Evolutionary conservation across 352 stramenopile species (phyloP), one percentile per base, ranked within the genome.

Genomic region (Globisporangium nagaii): DNA sequence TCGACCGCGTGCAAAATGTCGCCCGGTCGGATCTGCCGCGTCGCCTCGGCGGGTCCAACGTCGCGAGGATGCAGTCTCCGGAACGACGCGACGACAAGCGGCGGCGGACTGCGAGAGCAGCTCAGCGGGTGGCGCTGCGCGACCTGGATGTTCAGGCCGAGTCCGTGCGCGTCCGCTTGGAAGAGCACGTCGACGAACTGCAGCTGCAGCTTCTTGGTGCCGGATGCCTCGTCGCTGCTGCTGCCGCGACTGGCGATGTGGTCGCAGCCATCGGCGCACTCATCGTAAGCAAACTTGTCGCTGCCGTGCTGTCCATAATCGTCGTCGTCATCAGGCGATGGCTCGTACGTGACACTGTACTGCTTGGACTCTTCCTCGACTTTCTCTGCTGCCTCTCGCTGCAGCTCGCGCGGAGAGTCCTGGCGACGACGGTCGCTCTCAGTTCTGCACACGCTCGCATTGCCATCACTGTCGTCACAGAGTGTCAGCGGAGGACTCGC

Each of bases 161-260:
- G 46, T 1, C 77, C 77, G 19, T 69, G 30, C 1, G 24, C 58
- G 53, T 86, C 77, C 3, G 66, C 56, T 41, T 75, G 73, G 30
- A 88, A 56, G 39, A 88, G 35, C 31, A 88, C 75, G 30, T 88
- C 77, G 37, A 64, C 41, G 28, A 58, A 73, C 37, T 66, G 49
- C 19, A 54, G 25, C 31, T 34, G 39, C 17, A 30, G 10, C n/a
- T 55, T 42, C 22, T 32, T 36, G 3, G 19, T 42, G 2, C 10
- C 13, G 13, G 13, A 12, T 30, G 10, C 40, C 28, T 45, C 20
- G 40, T 45, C 20, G n/a, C 17, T 36, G 5, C n/a, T 42, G 30
- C 8, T 27, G 10, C 13, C 37, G 37, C n/a, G n/a, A n/a, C 11
- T 46, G 11, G 6, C 22, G 24, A 13, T 22, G 13, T 31, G 22